phyloP scores from a whole-genome alignment of 1,139 yeast species.

The Pneumocystis canis region DNA sequence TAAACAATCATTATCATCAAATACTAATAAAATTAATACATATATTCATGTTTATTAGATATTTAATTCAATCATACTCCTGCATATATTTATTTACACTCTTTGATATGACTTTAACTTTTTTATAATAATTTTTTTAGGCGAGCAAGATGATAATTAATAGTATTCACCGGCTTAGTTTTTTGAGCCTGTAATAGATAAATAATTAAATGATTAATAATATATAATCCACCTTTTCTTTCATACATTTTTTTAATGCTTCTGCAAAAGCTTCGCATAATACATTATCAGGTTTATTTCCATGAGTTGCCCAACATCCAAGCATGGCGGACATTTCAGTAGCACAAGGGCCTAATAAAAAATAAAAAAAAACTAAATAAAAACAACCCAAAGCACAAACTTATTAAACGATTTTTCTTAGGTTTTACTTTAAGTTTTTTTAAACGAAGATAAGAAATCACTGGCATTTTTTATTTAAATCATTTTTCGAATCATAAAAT shows the following conservation, averaged over 20 bases:
- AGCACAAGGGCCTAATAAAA: conserved; percentile 9
- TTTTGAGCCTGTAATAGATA: conserved; percentile 2
- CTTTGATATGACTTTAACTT: too few species aligned
- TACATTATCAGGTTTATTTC: conserved; percentile 10
- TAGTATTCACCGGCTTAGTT: conserved; percentile 10
- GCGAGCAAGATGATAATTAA: conserved; percentile 13
- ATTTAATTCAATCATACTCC: too few species aligned
- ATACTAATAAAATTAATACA: too few species aligned
- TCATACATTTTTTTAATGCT: conserved; percentile 11
- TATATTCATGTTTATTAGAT: too few species aligned
- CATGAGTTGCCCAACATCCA: conserved; percentile 13
- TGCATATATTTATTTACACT: too few species aligned
- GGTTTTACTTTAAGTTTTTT: neutral
- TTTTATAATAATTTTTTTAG: conserved; percentile 10
- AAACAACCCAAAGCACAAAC: neutral
- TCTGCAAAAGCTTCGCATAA: conserved; percentile 11
- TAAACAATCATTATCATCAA: too few species aligned
- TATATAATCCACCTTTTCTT: conserved; percentile 4
- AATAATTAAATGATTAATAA: neutral
- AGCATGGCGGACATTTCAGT: conserved; percentile 14
- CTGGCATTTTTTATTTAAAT: neutral
- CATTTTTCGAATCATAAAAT: neutral
- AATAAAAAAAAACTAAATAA: neutral
- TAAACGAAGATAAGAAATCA: neutral
- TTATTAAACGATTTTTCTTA: neutral